Evolutionary conservation across 2,329 filamentous ascomycete genomes (phyloP), one percentile per base, ranked within the genome.

Genomic region (Lachnellula arida): DNA sequence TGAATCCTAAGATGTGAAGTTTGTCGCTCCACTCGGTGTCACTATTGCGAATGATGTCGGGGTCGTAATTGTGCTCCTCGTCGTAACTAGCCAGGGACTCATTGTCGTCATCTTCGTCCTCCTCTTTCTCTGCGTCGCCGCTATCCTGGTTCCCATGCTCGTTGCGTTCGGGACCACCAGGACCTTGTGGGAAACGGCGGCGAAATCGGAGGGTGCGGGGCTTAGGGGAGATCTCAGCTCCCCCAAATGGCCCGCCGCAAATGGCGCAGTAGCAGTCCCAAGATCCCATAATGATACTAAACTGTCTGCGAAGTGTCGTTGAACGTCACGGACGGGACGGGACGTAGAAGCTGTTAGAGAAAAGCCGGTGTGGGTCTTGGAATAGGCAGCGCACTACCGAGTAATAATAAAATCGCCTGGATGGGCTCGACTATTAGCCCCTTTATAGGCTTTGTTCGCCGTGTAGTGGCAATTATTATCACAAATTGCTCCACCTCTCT

Each of bases 201-300:
- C 19, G 42, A 25, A 44, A 44, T 44, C 42, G 19, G 11, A 19
- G 15, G 4, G 28, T 39, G 17, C 42, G 51, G 25, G 43, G n/a
- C 23, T 47, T 53, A 11, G 7, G 12, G 23, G 35, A 37, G 22
- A 53, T 6, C 17, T 42, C 7, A 23, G 37, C 51, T 12, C 43
- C 43, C 2, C n/a, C 19, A 32, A 53, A 53, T 2, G 51, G 34
- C n/a, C 51, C 51, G 2, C 51, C 51, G 23, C 51, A 53, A 12
- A 53, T 53, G 12, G 51, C 51, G 42, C 51, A 53, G 42, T 53
- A 53, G 23, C 51, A 53, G 43, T 53, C 51, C 51, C 51, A 40
- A 53, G 51, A 53, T n/a, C 42, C 51, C 51, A 53, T 53, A 11
- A 37, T 52, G 28, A 32, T 32, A 12, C 28, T 12, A 4, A 11